A percentile compares a stretch with the other conserved stretches of the same genome.
Evolutionary conservation across 768 basidiomycete species (phyloP).

Genomic region (Neoboletus magnificus): DNA sequence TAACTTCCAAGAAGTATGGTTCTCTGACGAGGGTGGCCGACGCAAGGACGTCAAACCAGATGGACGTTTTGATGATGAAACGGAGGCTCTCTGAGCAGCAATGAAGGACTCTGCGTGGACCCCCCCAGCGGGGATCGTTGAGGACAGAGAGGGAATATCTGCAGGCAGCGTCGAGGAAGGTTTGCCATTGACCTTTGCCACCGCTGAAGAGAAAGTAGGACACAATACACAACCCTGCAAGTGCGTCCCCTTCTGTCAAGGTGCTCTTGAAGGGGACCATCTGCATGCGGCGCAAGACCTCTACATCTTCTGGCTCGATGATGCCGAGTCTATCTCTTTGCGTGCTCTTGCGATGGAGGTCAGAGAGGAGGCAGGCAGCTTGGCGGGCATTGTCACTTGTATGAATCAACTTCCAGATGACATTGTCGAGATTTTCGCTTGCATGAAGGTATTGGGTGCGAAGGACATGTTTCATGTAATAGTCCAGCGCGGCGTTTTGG

Average conservation of each 20-base stretch:
- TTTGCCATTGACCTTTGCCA: conserved; percentile 64
- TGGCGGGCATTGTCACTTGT: conserved; percentile 45
- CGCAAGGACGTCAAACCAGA: conserved; percentile 87
- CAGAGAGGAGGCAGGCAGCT: conserved; percentile 61
- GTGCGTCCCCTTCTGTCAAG: conserved; percentile 63
- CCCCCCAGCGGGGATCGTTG: conserved; percentile 32
- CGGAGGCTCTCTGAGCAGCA: conserved; percentile 48
- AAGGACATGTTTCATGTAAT: conserved; percentile 64
- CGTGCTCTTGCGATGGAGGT: conserved; percentile 44
- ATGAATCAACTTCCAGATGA: conserved; percentile 53
- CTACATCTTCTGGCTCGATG: conserved; percentile 24
- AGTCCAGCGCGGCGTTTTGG: conserved; percentile 24
- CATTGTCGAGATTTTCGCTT: conserved; percentile 41
- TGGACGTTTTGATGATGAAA: conserved; percentile 79
- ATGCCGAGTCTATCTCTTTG: conserved; percentile 22
- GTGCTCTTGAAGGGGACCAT: conserved; percentile 17
- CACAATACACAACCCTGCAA: conserved; percentile 73
- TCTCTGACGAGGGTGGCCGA: conserved; percentile 61
- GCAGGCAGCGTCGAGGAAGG: conserved; percentile 62
- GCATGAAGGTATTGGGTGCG: conserved; percentile 69
- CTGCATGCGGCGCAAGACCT: conserved; percentile 26
- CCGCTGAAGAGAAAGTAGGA: conserved; percentile 78
- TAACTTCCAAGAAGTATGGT: conserved; percentile 56
- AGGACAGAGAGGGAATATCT: conserved; percentile 52
- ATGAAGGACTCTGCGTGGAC: conserved; percentile 45